phyloP scores from a whole-genome alignment of 768 basidiomycete species.

The Pholiota molesta region DNA sequence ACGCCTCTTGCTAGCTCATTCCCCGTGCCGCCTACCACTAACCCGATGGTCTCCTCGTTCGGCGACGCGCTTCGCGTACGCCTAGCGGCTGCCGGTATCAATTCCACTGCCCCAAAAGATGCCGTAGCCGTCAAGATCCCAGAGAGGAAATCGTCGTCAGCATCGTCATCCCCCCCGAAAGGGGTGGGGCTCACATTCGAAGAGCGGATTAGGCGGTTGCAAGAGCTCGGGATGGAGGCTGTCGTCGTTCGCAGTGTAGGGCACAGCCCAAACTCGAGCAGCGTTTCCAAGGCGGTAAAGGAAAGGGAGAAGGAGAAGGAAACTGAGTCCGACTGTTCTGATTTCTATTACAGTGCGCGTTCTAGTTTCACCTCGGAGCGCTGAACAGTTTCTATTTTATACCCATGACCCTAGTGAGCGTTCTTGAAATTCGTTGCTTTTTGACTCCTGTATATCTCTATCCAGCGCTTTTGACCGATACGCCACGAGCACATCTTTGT shows the following conservation, averaged over 20 bases:
- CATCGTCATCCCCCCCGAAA: slow-evolving; percentile 5
- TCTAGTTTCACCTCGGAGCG: slow-evolving; percentile 25
- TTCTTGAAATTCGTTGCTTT: background rate
- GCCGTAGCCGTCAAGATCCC: background rate
- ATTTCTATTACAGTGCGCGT: slow-evolving; percentile 28
- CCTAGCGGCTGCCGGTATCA: background rate
- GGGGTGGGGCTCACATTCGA: slow-evolving; percentile 5
- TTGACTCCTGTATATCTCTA: background rate
- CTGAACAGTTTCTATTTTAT: background rate
- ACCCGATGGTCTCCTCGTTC: background rate
- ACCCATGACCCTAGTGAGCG: background rate
- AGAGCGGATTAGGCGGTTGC: slow-evolving; percentile 9
- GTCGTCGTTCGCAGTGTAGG: background rate
- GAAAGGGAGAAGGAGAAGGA: slow-evolving; percentile 12
- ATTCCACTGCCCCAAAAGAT: background rate
- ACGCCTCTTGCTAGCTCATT: slow-evolving; percentile 23
- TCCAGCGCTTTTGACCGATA: background rate
- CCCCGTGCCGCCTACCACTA: slow-evolving; percentile 19
- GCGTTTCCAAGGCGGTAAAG: background rate
- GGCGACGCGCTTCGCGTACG: slow-evolving; percentile 4
- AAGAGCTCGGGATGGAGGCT: slow-evolving; percentile 10
- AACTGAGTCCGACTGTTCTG: slow-evolving; percentile 22
- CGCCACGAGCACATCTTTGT: background rate
- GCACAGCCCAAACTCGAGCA: background rate
- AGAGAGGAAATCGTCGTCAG: background rate